A percentile compares a stretch with the other conserved stretches of the same genome.
phyloP scores from a whole-genome alignment of 345 rosid genomes.

The Pistacia vera region DNA sequence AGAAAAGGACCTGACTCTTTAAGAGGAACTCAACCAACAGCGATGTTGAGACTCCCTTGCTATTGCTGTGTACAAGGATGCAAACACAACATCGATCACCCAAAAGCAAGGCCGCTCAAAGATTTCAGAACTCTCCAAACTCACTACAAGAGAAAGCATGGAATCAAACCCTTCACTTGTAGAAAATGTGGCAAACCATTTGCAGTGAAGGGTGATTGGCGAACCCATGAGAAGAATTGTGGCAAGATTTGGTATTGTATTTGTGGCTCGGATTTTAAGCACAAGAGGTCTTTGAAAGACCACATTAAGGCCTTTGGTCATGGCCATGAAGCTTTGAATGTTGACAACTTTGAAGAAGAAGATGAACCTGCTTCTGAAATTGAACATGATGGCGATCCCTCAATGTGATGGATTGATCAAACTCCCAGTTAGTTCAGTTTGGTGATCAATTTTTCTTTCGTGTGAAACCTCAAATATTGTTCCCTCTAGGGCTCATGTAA shows the following conservation, averaged over 20 bases:
- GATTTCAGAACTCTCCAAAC: constrained; percentile 89
- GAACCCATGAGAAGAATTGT: constrained; percentile 89
- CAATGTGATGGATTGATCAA: constrained; percentile 12
- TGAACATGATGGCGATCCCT: constrained; percentile 33
- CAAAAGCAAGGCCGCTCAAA: constrained; percentile 75
- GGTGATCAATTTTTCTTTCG: neutral
- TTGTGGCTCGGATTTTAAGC: constrained; percentile 84
- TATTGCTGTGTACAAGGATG: constrained; percentile 73
- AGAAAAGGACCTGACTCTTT: constrained; percentile 83
- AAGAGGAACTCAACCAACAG: constrained; percentile 76
- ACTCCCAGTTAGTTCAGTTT: neutral
- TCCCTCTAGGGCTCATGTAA: no score
- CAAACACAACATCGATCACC: constrained; percentile 76
- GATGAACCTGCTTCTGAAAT: constrained; percentile 63
- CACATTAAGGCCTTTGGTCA: constrained; percentile 75
- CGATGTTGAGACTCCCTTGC: constrained; percentile 76
- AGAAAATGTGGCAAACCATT: constrained; percentile 77
- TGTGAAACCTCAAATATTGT: neutral
- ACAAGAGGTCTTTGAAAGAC: constrained; percentile 77
- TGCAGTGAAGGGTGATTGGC: constrained; percentile 81
- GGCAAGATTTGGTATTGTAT: constrained; percentile 81
- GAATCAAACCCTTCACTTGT: constrained; percentile 68
- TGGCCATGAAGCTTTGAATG: constrained; percentile 59
- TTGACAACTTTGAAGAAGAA: constrained; percentile 51
- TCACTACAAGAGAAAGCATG: constrained; percentile 83